Conservation (phyloP, 306 rosid species). For the Senna tora region DNA sequence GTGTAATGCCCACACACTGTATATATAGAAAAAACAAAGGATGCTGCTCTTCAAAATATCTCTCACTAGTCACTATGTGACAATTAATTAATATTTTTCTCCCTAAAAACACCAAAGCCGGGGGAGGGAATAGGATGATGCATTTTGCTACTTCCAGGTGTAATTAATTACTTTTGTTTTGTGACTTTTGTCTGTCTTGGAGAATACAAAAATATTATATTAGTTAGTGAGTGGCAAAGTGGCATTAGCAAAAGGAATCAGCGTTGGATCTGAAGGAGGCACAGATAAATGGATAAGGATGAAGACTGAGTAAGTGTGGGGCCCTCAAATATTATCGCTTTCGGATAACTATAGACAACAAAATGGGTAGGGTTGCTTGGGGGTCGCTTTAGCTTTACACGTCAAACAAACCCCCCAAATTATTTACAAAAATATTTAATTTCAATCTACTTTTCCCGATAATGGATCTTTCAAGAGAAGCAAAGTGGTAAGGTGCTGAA, state of each 20-base stretch:
- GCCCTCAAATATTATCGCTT: slow-evolving; percentile 43
- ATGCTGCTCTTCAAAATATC: slow-evolving; percentile 40
- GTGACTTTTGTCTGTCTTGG: background rate
- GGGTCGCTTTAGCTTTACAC: slow-evolving; percentile 25
- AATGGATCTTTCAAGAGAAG: too few relatives aligned
- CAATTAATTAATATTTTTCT: background rate
- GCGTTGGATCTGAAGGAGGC: background rate
- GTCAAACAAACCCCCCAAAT: background rate
- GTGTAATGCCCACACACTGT: background rate
- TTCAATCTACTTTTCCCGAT: too few relatives aligned
- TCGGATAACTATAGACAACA: background rate
- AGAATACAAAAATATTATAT: too few relatives aligned
- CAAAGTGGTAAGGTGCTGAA: too few relatives aligned
- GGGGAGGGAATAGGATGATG: too few relatives aligned
- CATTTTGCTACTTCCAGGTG: slow-evolving; percentile 30
- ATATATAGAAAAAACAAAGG: slow-evolving; percentile 27
- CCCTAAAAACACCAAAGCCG: too few relatives aligned
- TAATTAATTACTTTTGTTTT: too few relatives aligned
- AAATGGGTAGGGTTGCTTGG: background rate
- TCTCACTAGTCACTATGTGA: background rate
- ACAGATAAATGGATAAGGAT: slow-evolving; percentile 59
- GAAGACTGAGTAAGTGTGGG: slow-evolving; percentile 48
- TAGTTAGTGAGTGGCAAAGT: background rate
- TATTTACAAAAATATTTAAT: too few relatives aligned
- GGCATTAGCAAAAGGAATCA: background rate